These are phyloP conservation scores for Berberis thunbergii DNA, from an alignment of 164 flowering plant species.

Conservation along the genomic window DNA sequence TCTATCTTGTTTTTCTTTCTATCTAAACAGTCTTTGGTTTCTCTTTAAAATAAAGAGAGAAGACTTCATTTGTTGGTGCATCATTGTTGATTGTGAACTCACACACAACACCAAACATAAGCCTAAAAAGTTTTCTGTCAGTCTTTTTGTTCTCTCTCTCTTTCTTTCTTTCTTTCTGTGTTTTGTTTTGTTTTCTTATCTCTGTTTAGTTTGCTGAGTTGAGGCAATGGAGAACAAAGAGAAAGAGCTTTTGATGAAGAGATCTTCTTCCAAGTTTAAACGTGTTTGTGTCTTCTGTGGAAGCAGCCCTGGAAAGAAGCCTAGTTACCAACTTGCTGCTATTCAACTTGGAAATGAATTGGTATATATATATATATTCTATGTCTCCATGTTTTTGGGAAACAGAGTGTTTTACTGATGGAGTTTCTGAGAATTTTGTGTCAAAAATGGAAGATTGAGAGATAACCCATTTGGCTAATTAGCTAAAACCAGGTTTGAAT, in stretches of 20 bases:
- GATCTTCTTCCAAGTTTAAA: conserved; percentile 44
- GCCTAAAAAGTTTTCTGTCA: no score
- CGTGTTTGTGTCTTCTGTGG: conserved; percentile 81
- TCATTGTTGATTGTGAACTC: no score
- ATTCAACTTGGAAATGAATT: conserved; percentile 66
- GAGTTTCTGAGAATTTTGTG: neutral
- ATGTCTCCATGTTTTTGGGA: neutral
- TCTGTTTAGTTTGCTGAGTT: neutral
- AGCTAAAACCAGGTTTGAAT: neutral
- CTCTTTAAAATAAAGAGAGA: no score
- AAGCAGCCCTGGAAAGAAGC: conserved; percentile 75
- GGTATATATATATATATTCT: conserved; percentile 23
- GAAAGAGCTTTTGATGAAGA: neutral
- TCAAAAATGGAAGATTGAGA: neutral
- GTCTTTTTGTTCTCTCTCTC: neutral
- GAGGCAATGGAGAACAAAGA: conserved; percentile 25
- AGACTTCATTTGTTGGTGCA: no score
- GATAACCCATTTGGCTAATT: neutral
- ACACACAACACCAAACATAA: no score
- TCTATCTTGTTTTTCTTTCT: no score
- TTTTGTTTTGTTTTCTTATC: neutral
- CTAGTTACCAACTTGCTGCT: conserved; percentile 67
- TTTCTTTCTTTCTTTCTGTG: neutral
- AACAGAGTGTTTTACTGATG: neutral
- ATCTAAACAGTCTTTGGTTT: no score